Conservation (phyloP, 108 stramenopile species). For the Phaeodactylum tricornutum region DNA sequence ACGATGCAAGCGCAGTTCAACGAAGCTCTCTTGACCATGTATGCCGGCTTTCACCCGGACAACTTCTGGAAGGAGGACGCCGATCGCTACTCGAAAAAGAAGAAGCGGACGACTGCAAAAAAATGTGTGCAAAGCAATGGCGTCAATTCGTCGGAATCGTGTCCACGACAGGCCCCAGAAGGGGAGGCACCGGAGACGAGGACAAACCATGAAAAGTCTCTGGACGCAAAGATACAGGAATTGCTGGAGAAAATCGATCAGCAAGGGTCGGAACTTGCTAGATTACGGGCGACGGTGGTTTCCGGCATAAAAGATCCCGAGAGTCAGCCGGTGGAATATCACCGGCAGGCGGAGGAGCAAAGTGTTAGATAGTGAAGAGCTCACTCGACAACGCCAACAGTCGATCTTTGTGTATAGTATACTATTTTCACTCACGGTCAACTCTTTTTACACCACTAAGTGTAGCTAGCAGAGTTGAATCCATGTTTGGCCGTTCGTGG, state of each 20-base stretch:
- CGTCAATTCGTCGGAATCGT: neutral
- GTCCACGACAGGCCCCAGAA: neutral
- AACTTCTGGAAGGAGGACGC: constrained; percentile 34
- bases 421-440: too few relatives aligned
- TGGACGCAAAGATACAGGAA: neutral
- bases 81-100: neutral
- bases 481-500: too few relatives aligned
- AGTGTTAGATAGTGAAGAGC: too few relatives aligned
- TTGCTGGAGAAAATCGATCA: neutral
- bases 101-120: neutral
- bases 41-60: constrained; percentile 69
- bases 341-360: too few relatives aligned
- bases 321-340: too few relatives aligned
- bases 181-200: neutral
- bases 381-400: too few relatives aligned
- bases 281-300: too few relatives aligned
- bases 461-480: too few relatives aligned
- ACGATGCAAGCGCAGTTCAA: constrained; percentile 61
- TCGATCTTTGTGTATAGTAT: too few relatives aligned
- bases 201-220: neutral
- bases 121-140: neutral
- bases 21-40: constrained; percentile 64
- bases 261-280: neutral
- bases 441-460: too few relatives aligned
- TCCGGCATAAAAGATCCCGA: too few relatives aligned